phyloP scores from a whole-genome alignment of 192 early-diverging fungal species.

The Thamnidium elegans region DNA sequence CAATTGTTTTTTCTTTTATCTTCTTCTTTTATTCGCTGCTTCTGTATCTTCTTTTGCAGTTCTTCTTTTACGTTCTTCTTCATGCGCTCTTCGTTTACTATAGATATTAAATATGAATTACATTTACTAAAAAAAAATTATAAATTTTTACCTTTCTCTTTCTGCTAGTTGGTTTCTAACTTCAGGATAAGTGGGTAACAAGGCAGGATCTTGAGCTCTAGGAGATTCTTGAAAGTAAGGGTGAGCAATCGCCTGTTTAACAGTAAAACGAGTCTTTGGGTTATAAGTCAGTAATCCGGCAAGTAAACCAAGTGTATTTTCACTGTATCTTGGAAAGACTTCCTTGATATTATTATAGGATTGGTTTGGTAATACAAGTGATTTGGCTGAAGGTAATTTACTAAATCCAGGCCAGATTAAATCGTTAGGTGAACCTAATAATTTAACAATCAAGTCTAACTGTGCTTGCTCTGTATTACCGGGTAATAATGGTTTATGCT shows the following conservation, averaged over 20 bases:
- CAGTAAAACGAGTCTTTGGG: slow-evolving; percentile 62
- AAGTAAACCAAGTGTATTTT: slow-evolving; percentile 59
- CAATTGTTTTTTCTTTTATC: neutral
- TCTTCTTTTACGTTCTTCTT: slow-evolving; percentile 33
- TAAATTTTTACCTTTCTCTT: slow-evolving; percentile 34
- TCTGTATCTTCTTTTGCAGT: slow-evolving; percentile 16
- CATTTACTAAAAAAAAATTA: neutral
- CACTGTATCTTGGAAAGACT: slow-evolving; percentile 50
- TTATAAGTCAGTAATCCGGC: slow-evolving; percentile 72
- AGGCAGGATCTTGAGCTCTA: slow-evolving; percentile 39
- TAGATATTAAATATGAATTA: neutral
- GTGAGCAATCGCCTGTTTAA: slow-evolving; percentile 64
- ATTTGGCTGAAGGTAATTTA: slow-evolving; percentile 57
- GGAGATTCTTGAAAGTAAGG: slow-evolving; percentile 80
- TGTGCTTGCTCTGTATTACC: slow-evolving; percentile 82
- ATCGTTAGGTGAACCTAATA: slow-evolving; percentile 75
- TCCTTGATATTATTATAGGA: slow-evolving; percentile 58
- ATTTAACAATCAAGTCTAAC: slow-evolving; percentile 63
- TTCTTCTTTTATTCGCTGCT: neutral
- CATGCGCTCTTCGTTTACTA: slow-evolving; percentile 25
- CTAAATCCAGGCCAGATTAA: slow-evolving; percentile 77
- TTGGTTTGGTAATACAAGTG: slow-evolving; percentile 57
- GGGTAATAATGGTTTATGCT: slow-evolving; percentile 69
- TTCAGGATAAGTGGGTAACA: slow-evolving; percentile 58
- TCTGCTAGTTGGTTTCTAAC: slow-evolving; percentile 46